Percentiles rank a stretch among this genome's conserved stretches.
These are phyloP conservation scores for Fusarium domesticum DNA, from an alignment of 2,329 filamentous ascomycete genomes.

Conservation along the genomic window DNA sequence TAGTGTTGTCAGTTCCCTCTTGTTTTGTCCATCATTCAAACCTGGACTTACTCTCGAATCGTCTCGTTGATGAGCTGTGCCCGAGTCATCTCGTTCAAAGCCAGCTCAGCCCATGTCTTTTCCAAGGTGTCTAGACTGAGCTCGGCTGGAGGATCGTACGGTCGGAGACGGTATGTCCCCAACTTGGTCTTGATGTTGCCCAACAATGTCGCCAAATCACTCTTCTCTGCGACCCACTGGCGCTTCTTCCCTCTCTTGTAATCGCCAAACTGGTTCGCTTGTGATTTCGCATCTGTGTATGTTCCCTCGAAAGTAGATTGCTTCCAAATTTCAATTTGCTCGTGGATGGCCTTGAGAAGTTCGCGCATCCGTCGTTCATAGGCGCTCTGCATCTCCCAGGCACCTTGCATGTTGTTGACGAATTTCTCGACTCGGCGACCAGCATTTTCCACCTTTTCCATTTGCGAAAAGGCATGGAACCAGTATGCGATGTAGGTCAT, in stretches of 20 bases:
- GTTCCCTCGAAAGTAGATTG: conserved; percentile 83
- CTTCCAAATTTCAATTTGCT: conserved; percentile 74
- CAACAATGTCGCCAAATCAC: conserved; percentile 84
- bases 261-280: conserved; percentile 74
- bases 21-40: background rate
- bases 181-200: conserved; percentile 99
- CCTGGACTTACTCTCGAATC: conserved; percentile 73
- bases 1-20: conserved; percentile 28
- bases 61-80: conserved; percentile 97
- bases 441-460: conserved; percentile 98
- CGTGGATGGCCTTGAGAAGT: conserved; percentile 69
- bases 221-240: conserved; percentile 97
- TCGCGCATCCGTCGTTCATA: conserved; percentile 90
- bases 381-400: conserved; percentile 98
- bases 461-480: conserved; percentile 99
- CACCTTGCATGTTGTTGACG: conserved; percentile 96
- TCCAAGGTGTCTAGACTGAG: conserved; percentile 81
- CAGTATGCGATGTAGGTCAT: conserved; percentile 99
- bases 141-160: conserved; percentile 86
- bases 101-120: conserved; percentile 73
- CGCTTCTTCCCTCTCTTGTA: conserved; percentile 92
- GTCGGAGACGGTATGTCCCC: conserved; percentile 85
- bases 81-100: conserved; percentile 79
- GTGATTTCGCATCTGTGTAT: conserved; percentile 86
- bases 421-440: conserved; percentile 97